These are phyloP conservation scores for Pholiota conissans DNA, from an alignment of 768 basidiomycete species.

Conservation along the genomic window DNA sequence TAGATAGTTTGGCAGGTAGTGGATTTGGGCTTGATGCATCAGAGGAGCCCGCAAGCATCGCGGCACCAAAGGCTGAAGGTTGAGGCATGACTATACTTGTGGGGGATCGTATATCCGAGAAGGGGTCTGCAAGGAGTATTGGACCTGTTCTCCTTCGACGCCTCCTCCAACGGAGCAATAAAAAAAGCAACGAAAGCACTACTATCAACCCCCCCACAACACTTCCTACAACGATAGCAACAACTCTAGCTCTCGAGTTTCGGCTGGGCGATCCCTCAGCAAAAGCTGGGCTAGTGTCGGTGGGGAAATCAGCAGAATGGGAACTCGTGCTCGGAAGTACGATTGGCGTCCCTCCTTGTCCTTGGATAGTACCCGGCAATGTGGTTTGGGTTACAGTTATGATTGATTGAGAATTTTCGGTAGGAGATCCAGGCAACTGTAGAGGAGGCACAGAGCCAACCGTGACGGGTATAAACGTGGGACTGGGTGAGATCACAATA, in stretches of 20 bases:
- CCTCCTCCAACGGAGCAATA: not conserved
- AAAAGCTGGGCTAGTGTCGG: not conserved
- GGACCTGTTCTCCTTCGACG: not conserved
- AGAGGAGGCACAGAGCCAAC: not conserved
- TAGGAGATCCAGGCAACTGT: not conserved
- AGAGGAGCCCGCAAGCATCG: not conserved
- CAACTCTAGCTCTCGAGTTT: not conserved
- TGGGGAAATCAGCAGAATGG: not conserved
- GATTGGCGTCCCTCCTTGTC: not conserved
- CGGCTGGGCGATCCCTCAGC: not conserved
- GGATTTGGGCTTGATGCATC: not conserved
- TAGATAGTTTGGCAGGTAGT: not conserved
- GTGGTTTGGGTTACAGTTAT: not conserved
- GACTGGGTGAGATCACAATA: not conserved
- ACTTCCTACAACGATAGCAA: not conserved
- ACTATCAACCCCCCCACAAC: not conserved
- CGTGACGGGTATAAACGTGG: not conserved
- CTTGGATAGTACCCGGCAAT: not conserved
- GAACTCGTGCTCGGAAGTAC: not conserved
- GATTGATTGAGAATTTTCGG: not conserved
- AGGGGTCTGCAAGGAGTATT: slow-evolving; percentile 1
- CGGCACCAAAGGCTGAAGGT: not conserved
- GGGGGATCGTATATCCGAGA: not conserved
- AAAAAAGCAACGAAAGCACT: not conserved
- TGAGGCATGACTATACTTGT: not conserved